Base-by-base conservation (phyloP, 2,329 filamentous ascomycete species). In the Arthrinium phaeospermum region DNA sequence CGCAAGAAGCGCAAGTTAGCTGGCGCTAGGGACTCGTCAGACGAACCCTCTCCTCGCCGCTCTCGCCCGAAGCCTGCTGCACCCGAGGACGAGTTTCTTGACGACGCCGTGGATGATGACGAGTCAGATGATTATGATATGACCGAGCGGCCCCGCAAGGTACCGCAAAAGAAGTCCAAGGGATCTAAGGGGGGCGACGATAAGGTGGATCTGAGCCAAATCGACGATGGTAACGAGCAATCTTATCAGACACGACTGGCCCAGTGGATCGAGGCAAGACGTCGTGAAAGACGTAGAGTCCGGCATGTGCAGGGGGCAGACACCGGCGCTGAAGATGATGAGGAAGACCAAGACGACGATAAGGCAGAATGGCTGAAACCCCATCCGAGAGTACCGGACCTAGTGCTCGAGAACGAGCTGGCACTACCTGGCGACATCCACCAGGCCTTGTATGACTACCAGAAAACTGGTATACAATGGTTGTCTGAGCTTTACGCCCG, bases 381-480 rank as follows among this genome's bases (percentile, higher is more conserved):
- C 5, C 95, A 97, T 75, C 97, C 96, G 0, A 94, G 93, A 49
- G 89, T 93, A 49, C 86, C 93, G 0, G 95, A 98, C 80, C 89
- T 94, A 68, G 83, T 88, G 6, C 91, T 98, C 69, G 91, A 93
- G 70, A 92, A 93, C 51, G 92, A 90, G 3, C 90, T 97, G 72
- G 93, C 90, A 70, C 86, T 99, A 5, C 96, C 96, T 0, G 96
- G 96, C 1, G 96, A 99, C 77, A 96, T 99, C 10, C 95, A 93
- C 75, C 94, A 95, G 0, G 94, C 94, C 2, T 85, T 99, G 0
- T 99, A 98, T 78, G 94, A 97, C 75, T 99, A 99, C 76, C 96
- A 99, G 79, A 98, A 98, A 82, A 98, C 95, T 0, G 95, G 96
- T 4, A 95, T 99, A 4, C 93, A 98, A 79, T 99, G 96, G 96